Conservation (phyloP, 495 filamentous ascomycete species). For the Aspergillus olivimuriae region DNA sequence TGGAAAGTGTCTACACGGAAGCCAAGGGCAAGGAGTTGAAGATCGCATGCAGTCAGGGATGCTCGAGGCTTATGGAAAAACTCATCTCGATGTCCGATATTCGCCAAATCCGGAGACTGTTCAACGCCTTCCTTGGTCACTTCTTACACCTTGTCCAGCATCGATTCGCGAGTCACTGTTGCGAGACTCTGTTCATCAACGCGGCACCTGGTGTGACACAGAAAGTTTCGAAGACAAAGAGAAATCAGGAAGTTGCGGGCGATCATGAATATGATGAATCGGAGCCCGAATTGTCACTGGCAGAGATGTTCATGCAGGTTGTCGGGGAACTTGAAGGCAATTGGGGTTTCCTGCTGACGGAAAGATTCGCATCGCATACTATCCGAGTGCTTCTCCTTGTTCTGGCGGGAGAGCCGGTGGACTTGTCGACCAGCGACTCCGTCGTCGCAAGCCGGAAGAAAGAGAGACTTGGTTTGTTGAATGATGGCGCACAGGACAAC, state of each 20-base stretch:
- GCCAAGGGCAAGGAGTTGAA: conserved; percentile 91
- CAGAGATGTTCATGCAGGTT: conserved; percentile 74
- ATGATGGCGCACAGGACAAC: conserved; percentile 31
- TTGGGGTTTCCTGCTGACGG: conserved; percentile 76
- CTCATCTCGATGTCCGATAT: conserved; percentile 76
- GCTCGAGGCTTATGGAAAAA: conserved; percentile 87
- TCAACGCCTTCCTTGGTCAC: conserved; percentile 77
- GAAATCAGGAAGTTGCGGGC: conserved; percentile 29
- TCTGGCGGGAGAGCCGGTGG: conserved; percentile 73
- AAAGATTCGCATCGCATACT: conserved; percentile 86
- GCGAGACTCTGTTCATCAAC: conserved; percentile 83
- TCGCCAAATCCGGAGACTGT: conserved; percentile 76
- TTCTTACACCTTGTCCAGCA: conserved; percentile 87
- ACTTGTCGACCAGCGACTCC: conserved; percentile 55
- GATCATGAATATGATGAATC: conserved; percentile 28
- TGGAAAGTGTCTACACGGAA: conserved; percentile 80
- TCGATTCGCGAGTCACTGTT: conserved; percentile 93
- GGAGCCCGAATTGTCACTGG: conserved; percentile 57
- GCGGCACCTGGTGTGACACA: conserved; percentile 71
- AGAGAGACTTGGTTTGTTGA: conserved; percentile 58
- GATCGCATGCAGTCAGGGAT: conserved; percentile 89
- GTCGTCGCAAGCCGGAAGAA: conserved; percentile 84
- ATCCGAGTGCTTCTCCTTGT: conserved; percentile 79
- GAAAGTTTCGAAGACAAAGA: conserved; percentile 45
- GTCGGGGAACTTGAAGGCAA: conserved; percentile 79